Percentiles rank a stretch among this genome's conserved stretches.
These are phyloP conservation scores for Aureobasidium vineae DNA, from an alignment of 2,329 filamentous ascomycete species.

Conservation along the genomic window DNA sequence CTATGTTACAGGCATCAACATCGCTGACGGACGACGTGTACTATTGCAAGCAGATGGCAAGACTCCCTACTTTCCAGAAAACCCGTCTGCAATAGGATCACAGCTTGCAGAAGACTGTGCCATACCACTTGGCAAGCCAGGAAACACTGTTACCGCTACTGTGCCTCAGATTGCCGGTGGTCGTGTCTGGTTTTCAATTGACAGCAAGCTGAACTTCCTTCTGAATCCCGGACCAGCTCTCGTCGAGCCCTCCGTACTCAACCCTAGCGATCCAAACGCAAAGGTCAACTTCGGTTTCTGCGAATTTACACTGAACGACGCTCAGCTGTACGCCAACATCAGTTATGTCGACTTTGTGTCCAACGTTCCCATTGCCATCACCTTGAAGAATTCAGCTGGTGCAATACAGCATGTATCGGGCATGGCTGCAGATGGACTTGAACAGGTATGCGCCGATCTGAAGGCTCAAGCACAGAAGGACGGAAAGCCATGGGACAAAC, in stretches of 20 bases:
- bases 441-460: constrained; percentile 56
- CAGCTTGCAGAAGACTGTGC: constrained; percentile 40
- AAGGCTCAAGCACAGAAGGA: constrained; percentile 57
- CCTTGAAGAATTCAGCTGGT: constrained; percentile 41
- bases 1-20: constrained; percentile 41
- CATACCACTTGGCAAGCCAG: constrained; percentile 38
- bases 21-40: constrained; percentile 38
- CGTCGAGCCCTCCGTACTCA: constrained; percentile 40
- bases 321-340: constrained; percentile 50
- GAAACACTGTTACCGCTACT: constrained; percentile 37
- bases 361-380: constrained; percentile 44
- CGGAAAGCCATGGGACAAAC: constrained; percentile 61
- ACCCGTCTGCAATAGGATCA: constrained; percentile 36
- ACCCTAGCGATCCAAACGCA: constrained; percentile 46
- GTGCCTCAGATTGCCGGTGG: constrained; percentile 43
- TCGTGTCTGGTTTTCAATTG: constrained; percentile 41
- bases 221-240: constrained; percentile 41
- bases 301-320: constrained; percentile 51
- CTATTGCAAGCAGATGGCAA: constrained; percentile 39
- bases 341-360: constrained; percentile 42
- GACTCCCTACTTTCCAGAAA: constrained; percentile 39
- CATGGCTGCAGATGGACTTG: constrained; percentile 58
- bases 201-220: constrained; percentile 39
- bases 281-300: constrained; percentile 48
- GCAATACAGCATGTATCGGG: constrained; percentile 55